Base-by-base conservation (phyloP, 1,284 basidiomycete genomes). In the Cutaneotrichosporon sp. region DNA sequence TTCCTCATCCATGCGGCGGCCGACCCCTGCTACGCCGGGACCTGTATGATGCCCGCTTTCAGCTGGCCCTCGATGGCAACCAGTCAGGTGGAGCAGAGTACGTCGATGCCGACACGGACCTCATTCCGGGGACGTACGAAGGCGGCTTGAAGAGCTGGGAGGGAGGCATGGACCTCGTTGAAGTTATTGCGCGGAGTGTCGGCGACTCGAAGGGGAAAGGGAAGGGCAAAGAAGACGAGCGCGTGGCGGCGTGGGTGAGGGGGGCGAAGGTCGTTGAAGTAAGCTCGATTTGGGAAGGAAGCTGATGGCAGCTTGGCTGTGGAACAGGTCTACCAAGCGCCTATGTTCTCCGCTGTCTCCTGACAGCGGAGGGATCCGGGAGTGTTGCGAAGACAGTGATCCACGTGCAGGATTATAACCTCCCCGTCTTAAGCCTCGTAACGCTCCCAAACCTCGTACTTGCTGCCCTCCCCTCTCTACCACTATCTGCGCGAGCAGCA, bases 91-190 rank as follows among this genome's bases (percentile, higher is more conserved):
- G 54, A 8, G 64, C 66, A 20, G 65, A 67, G 12, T 89, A 86
- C 55, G 76, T 91, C 19, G 85, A 90, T 59, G 82, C 86, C 1
- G 85, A 88, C 0, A 91, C 90, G 0, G 94, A 97, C 74, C 81
- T 98, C 11, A 82, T 97, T 10, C 89, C 92, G 1, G 86, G 91
- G 0, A 80, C 92, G 0, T 97, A 98, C 66, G 94, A 97, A 75
- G 94, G 94, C 14, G 94, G 94, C 0, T 72, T 98, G 51, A 97
- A 97, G 75, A 97, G 92, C 3, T 98, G 94, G 94, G 94, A 98
- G 72, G 96, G 91, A 59, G 88, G 89, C 32, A 74, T 93, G 14
- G 94, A 97, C 72, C 79, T 98, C 0, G 88, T 87, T 0, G 79
- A 76, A 35, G 69, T 76, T 6, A 27, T 55, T 3, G 44, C 49